Conservation (phyloP, 352 stramenopile species). For the Phytophthora hibernalis region DNA sequence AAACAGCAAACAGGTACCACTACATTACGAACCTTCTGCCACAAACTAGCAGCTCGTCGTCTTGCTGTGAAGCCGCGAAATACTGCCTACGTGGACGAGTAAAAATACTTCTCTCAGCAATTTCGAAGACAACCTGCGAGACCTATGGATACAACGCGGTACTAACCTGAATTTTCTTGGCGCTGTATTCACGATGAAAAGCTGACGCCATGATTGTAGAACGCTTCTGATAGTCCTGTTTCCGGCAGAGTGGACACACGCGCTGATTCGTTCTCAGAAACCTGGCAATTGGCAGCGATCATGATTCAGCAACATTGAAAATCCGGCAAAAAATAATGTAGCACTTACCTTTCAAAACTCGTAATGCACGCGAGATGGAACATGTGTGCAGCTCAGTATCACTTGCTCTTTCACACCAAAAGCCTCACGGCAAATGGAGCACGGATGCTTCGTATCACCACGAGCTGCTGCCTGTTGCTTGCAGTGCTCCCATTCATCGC, state of each 20-base stretch:
- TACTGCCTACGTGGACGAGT: constrained; percentile 27
- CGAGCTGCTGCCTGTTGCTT: constrained; percentile 71
- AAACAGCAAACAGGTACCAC: neutral
- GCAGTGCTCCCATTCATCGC: constrained; percentile 75
- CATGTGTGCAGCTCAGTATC: constrained; percentile 88
- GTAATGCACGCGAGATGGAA: constrained; percentile 85
- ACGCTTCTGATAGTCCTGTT: constrained; percentile 87
- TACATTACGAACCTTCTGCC: constrained; percentile 36
- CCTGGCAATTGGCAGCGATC: constrained; percentile 17
- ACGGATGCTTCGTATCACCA: constrained; percentile 70
- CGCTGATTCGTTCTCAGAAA: constrained; percentile 82
- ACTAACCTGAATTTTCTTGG: constrained; percentile 62
- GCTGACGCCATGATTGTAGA: constrained; percentile 55
- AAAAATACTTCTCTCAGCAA: neutral
- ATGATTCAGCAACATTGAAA: neutral
- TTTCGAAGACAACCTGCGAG: neutral
- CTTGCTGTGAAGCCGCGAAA: constrained; percentile 48
- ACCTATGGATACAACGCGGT: neutral
- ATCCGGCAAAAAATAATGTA: neutral
- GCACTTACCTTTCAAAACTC: constrained; percentile 75
- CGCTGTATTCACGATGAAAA: constrained; percentile 61
- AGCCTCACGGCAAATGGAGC: constrained; percentile 81
- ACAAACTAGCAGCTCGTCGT: constrained; percentile 28
- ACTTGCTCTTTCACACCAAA: constrained; percentile 82
- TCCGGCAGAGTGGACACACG: constrained; percentile 85